A percentile compares a stretch with the other conserved stretches of the same genome.
These are phyloP conservation scores for Aspergillus oerlinghausenensis DNA, from an alignment of 2,329 filamentous ascomycete genomes.

Conservation along the genomic window DNA sequence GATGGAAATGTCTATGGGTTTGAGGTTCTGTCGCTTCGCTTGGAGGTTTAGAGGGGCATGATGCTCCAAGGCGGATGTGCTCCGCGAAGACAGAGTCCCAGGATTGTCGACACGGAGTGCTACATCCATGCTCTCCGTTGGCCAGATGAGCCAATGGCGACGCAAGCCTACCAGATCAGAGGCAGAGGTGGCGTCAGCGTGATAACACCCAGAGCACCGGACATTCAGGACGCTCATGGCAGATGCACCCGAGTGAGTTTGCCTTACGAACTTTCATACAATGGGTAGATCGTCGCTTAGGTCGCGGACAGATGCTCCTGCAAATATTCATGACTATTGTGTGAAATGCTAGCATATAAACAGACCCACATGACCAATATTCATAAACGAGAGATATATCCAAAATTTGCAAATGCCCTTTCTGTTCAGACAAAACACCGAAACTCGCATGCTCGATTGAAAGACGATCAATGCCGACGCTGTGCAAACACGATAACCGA, in stretches of 20 bases:
- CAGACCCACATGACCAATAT: background rate
- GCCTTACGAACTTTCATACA: background rate
- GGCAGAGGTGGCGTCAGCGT: too few relatives aligned
- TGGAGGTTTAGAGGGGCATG: too few relatives aligned
- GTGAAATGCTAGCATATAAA: background rate
- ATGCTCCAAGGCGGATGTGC: too few relatives aligned
- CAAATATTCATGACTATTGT: background rate
- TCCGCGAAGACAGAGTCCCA: background rate
- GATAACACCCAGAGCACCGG: too few relatives aligned
- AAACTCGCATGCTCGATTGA: constrained; percentile 20
- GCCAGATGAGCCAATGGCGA: background rate
- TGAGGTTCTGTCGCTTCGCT: too few relatives aligned
- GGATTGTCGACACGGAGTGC: background rate
- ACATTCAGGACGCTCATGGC: background rate
- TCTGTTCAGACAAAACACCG: constrained; percentile 19
- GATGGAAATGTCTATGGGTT: too few relatives aligned
- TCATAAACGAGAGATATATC: background rate
- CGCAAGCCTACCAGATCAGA: background rate
- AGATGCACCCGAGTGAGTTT: background rate
- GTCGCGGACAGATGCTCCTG: background rate
- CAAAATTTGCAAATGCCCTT: background rate
- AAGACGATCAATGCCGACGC: constrained; percentile 14
- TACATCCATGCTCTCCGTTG: background rate
- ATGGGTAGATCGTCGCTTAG: background rate
- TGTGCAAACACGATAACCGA: constrained; percentile 3